Conservation (phyloP, 306 rosid genomes). For the Carpinus viminea region DNA sequence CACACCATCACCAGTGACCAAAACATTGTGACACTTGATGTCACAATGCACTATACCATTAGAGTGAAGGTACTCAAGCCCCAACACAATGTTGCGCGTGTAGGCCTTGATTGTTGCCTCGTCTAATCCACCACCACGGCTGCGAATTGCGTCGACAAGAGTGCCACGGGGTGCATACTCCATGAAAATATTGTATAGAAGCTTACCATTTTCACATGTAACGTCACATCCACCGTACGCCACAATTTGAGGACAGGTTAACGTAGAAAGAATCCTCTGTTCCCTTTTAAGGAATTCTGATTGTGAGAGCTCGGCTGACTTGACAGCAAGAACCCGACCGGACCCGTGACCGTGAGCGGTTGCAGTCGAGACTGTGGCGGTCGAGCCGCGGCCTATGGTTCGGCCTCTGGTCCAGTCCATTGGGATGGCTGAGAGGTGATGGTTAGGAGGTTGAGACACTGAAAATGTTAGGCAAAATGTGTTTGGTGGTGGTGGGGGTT, state of each 20-base stretch:
- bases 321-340: conserved; percentile 55
- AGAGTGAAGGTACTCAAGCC: conserved; percentile 60
- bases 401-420: conserved; percentile 80
- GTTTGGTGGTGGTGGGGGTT: conserved; percentile 27
- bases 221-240: conserved; percentile 54
- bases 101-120: conserved; percentile 36
- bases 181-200: conserved; percentile 61
- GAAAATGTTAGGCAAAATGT: not conserved
- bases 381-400: conserved; percentile 74
- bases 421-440: not conserved
- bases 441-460: not conserved
- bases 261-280: conserved; percentile 47
- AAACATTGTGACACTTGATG: conserved; percentile 65
- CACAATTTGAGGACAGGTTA: conserved; percentile 56
- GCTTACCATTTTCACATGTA: conserved; percentile 57
- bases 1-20: conserved; percentile 54
- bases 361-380: conserved; percentile 68
- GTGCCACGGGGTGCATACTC: conserved; percentile 75
- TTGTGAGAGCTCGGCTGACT: conserved; percentile 49
- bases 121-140: conserved; percentile 46
- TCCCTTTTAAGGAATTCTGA: conserved; percentile 62
- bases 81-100: conserved; percentile 59
- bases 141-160: conserved; percentile 40
- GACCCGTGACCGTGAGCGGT: conserved; percentile 14
- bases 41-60: conserved; percentile 89